Evolutionary conservation across 2,329 filamentous ascomycete species (phyloP), one percentile per base, ranked within the genome.

Genomic region (Eurotiales sp.): DNA sequence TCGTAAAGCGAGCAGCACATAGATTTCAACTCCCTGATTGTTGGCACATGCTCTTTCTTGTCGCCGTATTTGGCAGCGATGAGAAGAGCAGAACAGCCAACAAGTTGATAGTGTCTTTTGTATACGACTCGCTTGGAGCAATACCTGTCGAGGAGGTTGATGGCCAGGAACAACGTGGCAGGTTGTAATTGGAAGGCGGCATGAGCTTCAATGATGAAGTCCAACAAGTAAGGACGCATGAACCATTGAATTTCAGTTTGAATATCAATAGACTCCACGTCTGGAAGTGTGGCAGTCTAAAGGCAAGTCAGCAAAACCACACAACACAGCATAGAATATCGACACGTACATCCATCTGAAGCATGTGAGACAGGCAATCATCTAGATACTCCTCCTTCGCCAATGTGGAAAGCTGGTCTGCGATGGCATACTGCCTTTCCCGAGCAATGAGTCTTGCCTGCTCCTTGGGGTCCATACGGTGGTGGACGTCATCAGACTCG

Each of bases 201-300:
- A 67, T 99, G 93, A 46, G 92, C 93, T 80, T 99, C 93, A 63
- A 97, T 87, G 60, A 99, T 82, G 74, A 99, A 99, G 76, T 99
- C 93, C 67, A 99, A 88, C 30, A 99, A 85, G 71, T 96, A 97
- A 0, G 93, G 93, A 63, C 93, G 81, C 93, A 99, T 99, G 75
- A 95, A 97, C 93, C 93, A 99, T 69, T 97, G 90, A 57, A 99
- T 97, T 79, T 99, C 93, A 59, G 91, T 90, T 74, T 99, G 93
- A 72, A 97, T 96, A 71, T 99, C 93, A 70, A 99, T 99, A 30
- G 95, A 90, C 70, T 92, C 92, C 69, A 95, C 92, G 71, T 99
- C 93, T 49, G 93, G 89, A 59, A 97, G 78, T 23, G 93, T 97
- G 73, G 95, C 87, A 64, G 86, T 82, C 83, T 86, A 27, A 19